These are phyloP conservation scores for Platanus orientalis DNA, from an alignment of 164 flowering plant species.

Conservation along the genomic window DNA sequence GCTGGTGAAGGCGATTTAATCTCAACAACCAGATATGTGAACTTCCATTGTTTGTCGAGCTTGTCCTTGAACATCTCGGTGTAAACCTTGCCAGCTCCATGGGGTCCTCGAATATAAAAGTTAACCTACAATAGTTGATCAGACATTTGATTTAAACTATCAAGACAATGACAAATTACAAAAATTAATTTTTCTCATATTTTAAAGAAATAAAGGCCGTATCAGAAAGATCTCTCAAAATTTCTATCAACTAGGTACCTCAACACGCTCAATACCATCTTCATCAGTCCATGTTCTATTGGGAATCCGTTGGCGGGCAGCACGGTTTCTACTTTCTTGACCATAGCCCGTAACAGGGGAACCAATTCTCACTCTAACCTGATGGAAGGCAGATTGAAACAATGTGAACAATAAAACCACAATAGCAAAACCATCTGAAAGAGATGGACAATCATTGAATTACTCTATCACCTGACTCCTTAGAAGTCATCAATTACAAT, in stretches of 20 bases:
- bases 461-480: too few relatives aligned
- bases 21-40: slow-evolving; percentile 69
- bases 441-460: too few relatives aligned
- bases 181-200: background rate
- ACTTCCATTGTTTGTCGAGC: slow-evolving; percentile 87
- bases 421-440: too few relatives aligned
- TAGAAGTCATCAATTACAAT: too few relatives aligned
- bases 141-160: background rate
- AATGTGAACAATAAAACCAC: background rate
- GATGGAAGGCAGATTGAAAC: slow-evolving; percentile 15
- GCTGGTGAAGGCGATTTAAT: slow-evolving; percentile 58
- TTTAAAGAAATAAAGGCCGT: background rate
- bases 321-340: slow-evolving; percentile 90
- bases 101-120: slow-evolving; percentile 82
- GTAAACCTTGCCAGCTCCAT: slow-evolving; percentile 78
- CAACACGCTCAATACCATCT: slow-evolving; percentile 79
- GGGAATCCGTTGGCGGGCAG: slow-evolving; percentile 91
- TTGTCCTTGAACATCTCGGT: slow-evolving; percentile 88
- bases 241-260: slow-evolving; percentile 37
- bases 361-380: slow-evolving; percentile 89
- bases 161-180: background rate
- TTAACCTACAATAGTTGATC: slow-evolving; percentile 45
- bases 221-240: background rate
- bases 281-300: slow-evolving; percentile 78
- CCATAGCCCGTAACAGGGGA: slow-evolving; percentile 94